Base-by-base conservation (phyloP, 2,329 filamentous ascomycete species). In the Dendryphion nanum region DNA sequence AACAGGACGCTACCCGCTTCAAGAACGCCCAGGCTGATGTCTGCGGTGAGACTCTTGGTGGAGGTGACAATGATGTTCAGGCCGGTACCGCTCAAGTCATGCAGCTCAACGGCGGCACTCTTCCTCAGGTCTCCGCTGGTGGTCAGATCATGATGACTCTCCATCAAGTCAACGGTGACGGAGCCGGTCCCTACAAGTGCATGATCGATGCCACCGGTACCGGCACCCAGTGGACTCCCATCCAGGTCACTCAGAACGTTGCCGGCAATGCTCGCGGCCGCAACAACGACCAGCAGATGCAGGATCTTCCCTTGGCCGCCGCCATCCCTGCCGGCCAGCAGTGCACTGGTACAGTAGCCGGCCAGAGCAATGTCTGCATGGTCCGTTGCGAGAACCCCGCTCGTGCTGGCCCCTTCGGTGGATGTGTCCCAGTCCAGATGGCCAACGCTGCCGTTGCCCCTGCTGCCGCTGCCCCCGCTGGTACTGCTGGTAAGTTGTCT, bases 81-180 rank as follows among this genome's bases (percentile, higher is more conserved):
- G 55, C 71, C 18, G 79, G 78, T 44, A 83, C 79, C 35, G 57
- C 70, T 29, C 67, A 72, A 29, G 79, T 83, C 62, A 72, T 84
- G 69, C 68, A 70, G 41, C 70, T 74, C 59, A 82, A 74, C 5
- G 80, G 79, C 40, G 66, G 64, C 42, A 59, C 55, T 23, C 74
- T 85, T 17, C 79, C 82, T 8, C 80, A 84, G 66, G 67, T 85
- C 50, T 71, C 69, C 5, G 51, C 69, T 0, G 81, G 81, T 33
- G 82, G 81, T 40, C 51, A 71, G 38, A 51, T 85, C 43, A 67
- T 67, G 50, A 83, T 85, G 72, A 83, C 79, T 2, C 68, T 84
- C 7, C 81, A 83, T 66, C 81, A 84, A 60, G 79, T 85, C 59
- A 85, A 84, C 64, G 71, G 71, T 24, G 82, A 85, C 48, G 82